phyloP scores from a whole-genome alignment of 202 grass and related monocot genomes.

The Dendrocalamus latiflorus region DNA sequence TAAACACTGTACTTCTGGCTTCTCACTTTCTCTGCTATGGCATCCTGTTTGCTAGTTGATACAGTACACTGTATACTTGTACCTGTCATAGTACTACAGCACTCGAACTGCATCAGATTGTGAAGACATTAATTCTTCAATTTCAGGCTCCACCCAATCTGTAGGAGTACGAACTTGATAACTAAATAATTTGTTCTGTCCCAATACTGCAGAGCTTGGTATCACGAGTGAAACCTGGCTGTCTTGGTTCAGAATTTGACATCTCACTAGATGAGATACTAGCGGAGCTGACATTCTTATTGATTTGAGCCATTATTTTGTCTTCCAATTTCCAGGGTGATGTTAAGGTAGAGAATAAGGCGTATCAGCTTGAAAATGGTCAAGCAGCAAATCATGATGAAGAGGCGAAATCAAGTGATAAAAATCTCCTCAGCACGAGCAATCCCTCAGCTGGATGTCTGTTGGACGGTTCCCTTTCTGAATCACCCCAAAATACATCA shows the following conservation, averaged over 20 bases:
- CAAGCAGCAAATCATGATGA: background rate
- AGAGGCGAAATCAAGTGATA: constrained; percentile 20
- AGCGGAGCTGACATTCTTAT: background rate
- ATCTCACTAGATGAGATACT: background rate
- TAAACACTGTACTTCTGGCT: background rate
- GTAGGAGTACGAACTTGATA: background rate
- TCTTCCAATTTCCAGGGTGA: constrained; percentile 28
- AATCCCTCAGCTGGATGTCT: background rate
- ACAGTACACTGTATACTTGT: background rate
- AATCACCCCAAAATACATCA: background rate
- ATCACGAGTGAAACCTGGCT: background rate
- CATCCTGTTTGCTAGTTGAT: background rate
- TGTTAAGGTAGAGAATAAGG: constrained; percentile 11
- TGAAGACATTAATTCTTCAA: background rate
- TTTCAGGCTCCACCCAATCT: background rate
- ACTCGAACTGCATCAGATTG: background rate
- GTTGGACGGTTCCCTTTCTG: background rate
- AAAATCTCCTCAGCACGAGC: background rate
- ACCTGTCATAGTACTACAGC: background rate
- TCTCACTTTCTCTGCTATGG: background rate
- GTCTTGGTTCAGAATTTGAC: background rate
- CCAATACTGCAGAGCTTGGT: background rate
- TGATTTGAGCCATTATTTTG: background rate
- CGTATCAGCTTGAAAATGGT: constrained; percentile 6
- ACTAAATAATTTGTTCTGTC: background rate